Base-by-base conservation (phyloP, 768 basidiomycete genomes). In the Auricularia sp. region DNA sequence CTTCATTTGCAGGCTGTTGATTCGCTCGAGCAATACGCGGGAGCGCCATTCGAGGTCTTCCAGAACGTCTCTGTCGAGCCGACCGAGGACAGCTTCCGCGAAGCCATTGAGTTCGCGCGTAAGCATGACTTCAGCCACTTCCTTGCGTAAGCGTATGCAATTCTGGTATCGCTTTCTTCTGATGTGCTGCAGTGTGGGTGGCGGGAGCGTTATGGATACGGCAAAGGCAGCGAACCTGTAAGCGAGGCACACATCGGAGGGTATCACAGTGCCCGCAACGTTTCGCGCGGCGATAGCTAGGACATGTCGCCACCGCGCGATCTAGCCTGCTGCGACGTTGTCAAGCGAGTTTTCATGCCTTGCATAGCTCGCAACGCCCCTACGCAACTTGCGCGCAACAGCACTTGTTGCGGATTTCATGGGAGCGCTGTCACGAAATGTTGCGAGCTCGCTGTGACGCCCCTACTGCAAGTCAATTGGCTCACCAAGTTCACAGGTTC, bases 191-290 rank as follows among this genome's bases (percentile, higher is more conserved):
- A 90, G 92, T 47, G 87, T 94, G 36, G 92, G 93, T 67, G 93
- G 93, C n/a, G 93, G 93, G 68, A 93, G 90, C 70, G 91, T 93
- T 33, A 97, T 97, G 72, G 95, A 97, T 73, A 97, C 94, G 0
- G 91, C 94, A 63, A 98, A 98, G 74, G 85, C 94, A 6, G 94
- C 96, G 37, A 98, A 98, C 76, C 71, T 98, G 84, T 91, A 72
- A 13, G n/a, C 39, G 47, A 29, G 2, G 29, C 29, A 29, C 29
- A 29, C 2, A 29, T 29, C 29, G 29, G 29, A 29, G 29, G 29
- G 29, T 29, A 29, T 29, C 29, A 29, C 29, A 29, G 29, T 29
- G 29, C 29, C 2, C 29, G 29, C 29, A 29, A 29, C 29, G 29
- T 29, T 29, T 3, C 29, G 29, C 29, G 2, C 29, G 29, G 29